Evolutionary conservation across 768 basidiomycete genomes (phyloP), one percentile per base, ranked within the genome.

Genomic region (Solioccasus polychromus): DNA sequence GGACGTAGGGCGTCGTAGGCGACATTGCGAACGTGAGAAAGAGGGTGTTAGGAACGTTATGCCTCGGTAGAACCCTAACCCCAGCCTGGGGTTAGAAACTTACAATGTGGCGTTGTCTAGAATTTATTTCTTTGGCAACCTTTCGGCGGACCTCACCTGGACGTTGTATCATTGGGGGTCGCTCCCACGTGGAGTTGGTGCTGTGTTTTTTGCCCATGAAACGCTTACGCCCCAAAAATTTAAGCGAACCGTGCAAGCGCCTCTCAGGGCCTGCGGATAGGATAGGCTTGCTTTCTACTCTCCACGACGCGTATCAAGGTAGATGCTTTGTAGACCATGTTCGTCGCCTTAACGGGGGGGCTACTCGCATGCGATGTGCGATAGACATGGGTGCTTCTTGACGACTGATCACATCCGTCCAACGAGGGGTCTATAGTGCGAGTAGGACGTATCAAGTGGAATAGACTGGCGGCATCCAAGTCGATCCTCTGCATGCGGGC

Each of bases 1-100:
- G 85, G 11, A 94, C 90, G 52, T 74, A 88, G 3, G 90, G 88
- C 46, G 72, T 67, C 31, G 60, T 62, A 39, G 64, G 66, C 9
- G 66, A 64, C 64, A 68, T 66, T 30, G 35, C 48, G 38, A 42
- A 41, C 53, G 63, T 64, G 62, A 42, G 63, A 58, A 51, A 23
- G 7, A 1, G 30, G 12, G n/a, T n/a, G n/a, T n/a, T n/a, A n/a
- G 17, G 20, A 38, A 15, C 26, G 14, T 15, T 28, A 39, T 5
- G 12, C 7, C 18, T 20, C 6, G 11, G 28, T 3, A 25, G 26
- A 50, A 61, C 64, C 64, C 48, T 64, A 64, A 66, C 63, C 64
- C 42, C 38, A 28, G 4, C 10, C 7, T 66, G 23, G 45, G 63
- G 57, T 53, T 48, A 17, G 42, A 9, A 24, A 24, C 24, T 15